phyloP scores from a whole-genome alignment of 2,329 filamentous ascomycete species.

The Akanthomyces uredinophilus region DNA sequence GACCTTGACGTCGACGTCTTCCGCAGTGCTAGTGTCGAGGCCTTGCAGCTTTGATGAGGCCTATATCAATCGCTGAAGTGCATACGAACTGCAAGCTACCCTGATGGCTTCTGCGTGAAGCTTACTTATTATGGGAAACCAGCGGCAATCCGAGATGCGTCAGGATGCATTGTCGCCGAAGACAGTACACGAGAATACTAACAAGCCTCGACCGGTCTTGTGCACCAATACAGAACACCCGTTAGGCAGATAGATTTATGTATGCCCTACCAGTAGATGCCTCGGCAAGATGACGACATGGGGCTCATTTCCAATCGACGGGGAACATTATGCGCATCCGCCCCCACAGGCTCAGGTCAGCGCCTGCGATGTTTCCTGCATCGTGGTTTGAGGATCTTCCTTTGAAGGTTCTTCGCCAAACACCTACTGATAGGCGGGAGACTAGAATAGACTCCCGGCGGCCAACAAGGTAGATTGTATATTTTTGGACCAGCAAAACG shows the following conservation, averaged over 20 bases:
- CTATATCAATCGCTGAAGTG: neutral
- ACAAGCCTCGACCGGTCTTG: neutral
- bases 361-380: neutral
- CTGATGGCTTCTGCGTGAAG: neutral
- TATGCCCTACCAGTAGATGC: too few relatives aligned
- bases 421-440: neutral
- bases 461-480: neutral
- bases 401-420: neutral
- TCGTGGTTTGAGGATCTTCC: neutral
- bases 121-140: neutral
- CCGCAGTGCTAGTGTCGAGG: neutral
- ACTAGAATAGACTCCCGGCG: neutral
- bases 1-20: too few relatives aligned
- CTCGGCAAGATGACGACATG: neutral
- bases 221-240: neutral
- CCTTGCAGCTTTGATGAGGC: neutral
- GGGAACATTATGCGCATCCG: neutral
- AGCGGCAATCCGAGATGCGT: neutral
- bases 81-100: neutral
- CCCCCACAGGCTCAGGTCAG: neutral
- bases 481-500: slow-evolving; percentile 1
- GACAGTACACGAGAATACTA: neutral
- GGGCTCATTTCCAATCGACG: neutral
- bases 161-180: neutral
- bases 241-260: neutral